Base-by-base conservation (phyloP, 176 grass and related monocot species). In the Pontederia paniculata region DNA sequence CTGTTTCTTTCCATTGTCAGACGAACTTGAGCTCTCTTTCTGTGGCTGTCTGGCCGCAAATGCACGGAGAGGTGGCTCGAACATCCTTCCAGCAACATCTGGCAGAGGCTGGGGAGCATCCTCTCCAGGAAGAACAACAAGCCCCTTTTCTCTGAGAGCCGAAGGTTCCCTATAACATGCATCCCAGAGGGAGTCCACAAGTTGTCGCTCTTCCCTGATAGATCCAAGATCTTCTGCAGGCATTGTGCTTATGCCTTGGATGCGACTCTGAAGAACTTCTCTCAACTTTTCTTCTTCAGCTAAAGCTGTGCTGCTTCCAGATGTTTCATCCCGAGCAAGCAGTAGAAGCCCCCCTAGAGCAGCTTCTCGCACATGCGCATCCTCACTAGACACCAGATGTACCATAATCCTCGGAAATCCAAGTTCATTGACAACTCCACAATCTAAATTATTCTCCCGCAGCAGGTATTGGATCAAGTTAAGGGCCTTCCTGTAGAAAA, bases 81-180 rank as follows among this genome's bases (percentile, higher is more conserved):
- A 89, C 14, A 98, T 48, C 72, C 66, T 75, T 28, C 82, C 21
- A 13, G 70, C 76, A 48, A 89, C 81, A 65, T 95, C 90, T 37
- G 84, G 85, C 50, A 73, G 85, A 52, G 70, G 82, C 57, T 80
- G 58, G 0, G 70, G 82, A 23, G 64, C 67, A 54, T 95, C 81
- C 67, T 95, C 90, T 15, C 90, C 73, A 0, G 81, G 84, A 46
- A 95, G 59, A 61, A 95, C 63, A 28, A 86, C 53, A n/a, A 95
- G 77, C 10, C 89, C 89, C 66, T 83, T 76, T 23, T 66, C 46
- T 1, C 65, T 64, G 50, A 95, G 86, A 1, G 47, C 61, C 8
- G 89, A 95, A n/a, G 85, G 89, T 28, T 95, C 81, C 19, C 83
- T 53, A 62, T 95, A 95, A 59, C 85, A 95, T 23, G 76, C 12